Evolutionary conservation across 2,329 filamentous ascomycete genomes (phyloP).

Genomic region (Balansia obtecta): DNA sequence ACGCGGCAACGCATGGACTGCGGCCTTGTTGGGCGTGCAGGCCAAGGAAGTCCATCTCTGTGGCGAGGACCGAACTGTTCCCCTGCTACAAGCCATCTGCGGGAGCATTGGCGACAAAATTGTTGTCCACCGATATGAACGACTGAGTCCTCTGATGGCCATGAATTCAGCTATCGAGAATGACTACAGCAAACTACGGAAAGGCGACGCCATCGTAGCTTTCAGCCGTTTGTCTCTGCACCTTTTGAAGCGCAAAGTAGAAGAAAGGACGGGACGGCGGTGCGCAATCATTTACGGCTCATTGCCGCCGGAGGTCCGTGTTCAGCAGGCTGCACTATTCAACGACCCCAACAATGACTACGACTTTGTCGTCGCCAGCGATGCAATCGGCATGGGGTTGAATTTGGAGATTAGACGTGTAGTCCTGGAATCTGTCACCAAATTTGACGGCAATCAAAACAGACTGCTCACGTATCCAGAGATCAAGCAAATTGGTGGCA

Average conservation of each 20-base stretch:
- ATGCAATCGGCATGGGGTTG: constrained; percentile 94
- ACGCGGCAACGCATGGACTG: constrained; percentile 90
- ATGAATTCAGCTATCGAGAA: constrained; percentile 50
- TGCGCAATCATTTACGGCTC: constrained; percentile 91
- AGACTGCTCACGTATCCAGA: constrained; percentile 58
- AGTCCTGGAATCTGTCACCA: constrained; percentile 68
- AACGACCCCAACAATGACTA: constrained; percentile 95
- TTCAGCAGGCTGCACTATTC: constrained; percentile 82
- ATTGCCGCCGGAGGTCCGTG: constrained; percentile 82
- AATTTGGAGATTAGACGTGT: constrained; percentile 88
- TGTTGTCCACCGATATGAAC: constrained; percentile 69
- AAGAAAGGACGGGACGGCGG: constrained; percentile 60
- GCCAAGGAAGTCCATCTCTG: constrained; percentile 88
- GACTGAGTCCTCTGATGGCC: constrained; percentile 65
- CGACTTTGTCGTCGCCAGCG: constrained; percentile 84
- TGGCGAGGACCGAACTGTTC: constrained; percentile 73
- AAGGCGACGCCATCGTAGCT: constrained; percentile 81
- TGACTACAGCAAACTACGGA: constrained; percentile 55
- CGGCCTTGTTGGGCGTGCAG: constrained; percentile 74
- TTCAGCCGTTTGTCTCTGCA: constrained; percentile 81
- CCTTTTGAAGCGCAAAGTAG: constrained; percentile 64
- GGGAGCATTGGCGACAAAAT: constrained; percentile 71
- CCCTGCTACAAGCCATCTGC: constrained; percentile 66
- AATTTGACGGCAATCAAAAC: constrained; percentile 50
- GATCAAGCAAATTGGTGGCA: constrained; percentile 87